Percentiles rank a stretch among this genome's conserved stretches.
phyloP scores from a whole-genome alignment of 805 yeast genomes.

The Crinitomyces ghanaensis region DNA sequence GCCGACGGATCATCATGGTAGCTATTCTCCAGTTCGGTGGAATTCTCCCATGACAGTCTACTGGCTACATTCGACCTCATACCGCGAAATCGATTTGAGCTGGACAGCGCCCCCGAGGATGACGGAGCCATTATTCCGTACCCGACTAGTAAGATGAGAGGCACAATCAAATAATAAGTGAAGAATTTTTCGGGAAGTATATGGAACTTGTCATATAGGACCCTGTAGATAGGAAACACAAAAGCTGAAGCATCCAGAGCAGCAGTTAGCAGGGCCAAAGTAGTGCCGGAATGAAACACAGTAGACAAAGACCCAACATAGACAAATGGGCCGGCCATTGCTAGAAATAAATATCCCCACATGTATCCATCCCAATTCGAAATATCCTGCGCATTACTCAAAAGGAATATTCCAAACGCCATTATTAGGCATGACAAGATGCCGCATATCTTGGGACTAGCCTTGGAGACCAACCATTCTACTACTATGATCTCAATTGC shows the following conservation, averaged over 20 bases:
- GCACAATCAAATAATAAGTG: conserved; percentile 56
- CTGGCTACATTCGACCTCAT: conserved; percentile 39
- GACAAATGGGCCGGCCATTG: conserved; percentile 89
- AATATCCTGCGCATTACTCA: conserved; percentile 32
- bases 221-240: conserved; percentile 61
- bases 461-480: conserved; percentile 64
- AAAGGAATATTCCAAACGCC: conserved; percentile 40
- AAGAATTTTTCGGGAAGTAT: conserved; percentile 51
- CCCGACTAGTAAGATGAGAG: conserved; percentile 61
- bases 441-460: conserved; percentile 75
- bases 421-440: conserved; percentile 51
- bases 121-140: conserved; percentile 83
- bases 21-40: conserved; percentile 23
- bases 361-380: conserved; percentile 50
- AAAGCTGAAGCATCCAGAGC: conserved; percentile 93
- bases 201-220: conserved; percentile 31
- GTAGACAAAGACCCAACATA: conserved; percentile 85
- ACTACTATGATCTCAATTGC: conserved; percentile 75
- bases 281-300: conserved; percentile 73
- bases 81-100: no score
- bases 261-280: conserved; percentile 80
- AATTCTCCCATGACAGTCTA: conserved; percentile 41
- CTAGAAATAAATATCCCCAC: conserved; percentile 61
- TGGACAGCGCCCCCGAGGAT: no score
- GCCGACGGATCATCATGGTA: conserved; percentile 2